A percentile compares a stretch with the other conserved stretches of the same genome.
phyloP scores from a whole-genome alignment of 208 protist species.

The Trypanosoma melophagium region DNA sequence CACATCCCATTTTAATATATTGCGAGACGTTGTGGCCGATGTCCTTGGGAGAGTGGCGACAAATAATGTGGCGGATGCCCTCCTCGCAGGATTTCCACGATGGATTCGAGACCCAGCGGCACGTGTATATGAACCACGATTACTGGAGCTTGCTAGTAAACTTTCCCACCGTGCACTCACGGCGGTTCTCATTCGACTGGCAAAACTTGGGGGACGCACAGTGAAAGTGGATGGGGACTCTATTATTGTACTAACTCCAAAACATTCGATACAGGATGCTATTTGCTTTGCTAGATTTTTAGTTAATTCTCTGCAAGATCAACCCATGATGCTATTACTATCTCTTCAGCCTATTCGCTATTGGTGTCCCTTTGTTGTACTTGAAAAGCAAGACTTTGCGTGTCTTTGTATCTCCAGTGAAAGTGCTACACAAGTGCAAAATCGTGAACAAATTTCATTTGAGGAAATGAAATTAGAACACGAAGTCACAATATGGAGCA shows the following conservation, averaged over 20 bases:
- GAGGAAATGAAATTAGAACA: slow-evolving; percentile 37
- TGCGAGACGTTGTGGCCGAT: slow-evolving; percentile 85
- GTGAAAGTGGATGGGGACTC: slow-evolving; percentile 77
- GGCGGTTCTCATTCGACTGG: slow-evolving; percentile 70
- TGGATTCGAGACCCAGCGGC: slow-evolving; percentile 86
- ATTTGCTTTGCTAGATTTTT: slow-evolving; percentile 78
- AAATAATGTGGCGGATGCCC: slow-evolving; percentile 60
- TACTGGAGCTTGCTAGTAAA: slow-evolving; percentile 72
- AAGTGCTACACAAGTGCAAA: slow-evolving; percentile 28
- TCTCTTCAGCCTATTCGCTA: slow-evolving; percentile 74
- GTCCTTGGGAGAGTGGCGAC: slow-evolving; percentile 71
- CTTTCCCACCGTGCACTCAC: slow-evolving; percentile 83
- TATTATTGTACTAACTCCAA: slow-evolving; percentile 77
- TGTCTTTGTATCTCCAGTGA: slow-evolving; percentile 57
- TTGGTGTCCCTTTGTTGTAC: slow-evolving; percentile 72
- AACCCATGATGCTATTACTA: slow-evolving; percentile 89
- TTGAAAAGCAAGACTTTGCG: slow-evolving; percentile 69
- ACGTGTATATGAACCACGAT: slow-evolving; percentile 78
- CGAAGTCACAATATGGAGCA: slow-evolving; percentile 49
- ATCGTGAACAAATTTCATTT: slow-evolving; percentile 27
- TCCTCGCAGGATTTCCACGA: slow-evolving; percentile 78
- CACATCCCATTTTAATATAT: slow-evolving; percentile 87
- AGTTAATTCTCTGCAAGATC: slow-evolving; percentile 73
- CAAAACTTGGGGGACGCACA: slow-evolving; percentile 81
- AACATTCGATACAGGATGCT: slow-evolving; percentile 76